These are phyloP conservation scores for Aethionema arabicum DNA, from an alignment of 345 rosid genomes.

Conservation along the genomic window DNA sequence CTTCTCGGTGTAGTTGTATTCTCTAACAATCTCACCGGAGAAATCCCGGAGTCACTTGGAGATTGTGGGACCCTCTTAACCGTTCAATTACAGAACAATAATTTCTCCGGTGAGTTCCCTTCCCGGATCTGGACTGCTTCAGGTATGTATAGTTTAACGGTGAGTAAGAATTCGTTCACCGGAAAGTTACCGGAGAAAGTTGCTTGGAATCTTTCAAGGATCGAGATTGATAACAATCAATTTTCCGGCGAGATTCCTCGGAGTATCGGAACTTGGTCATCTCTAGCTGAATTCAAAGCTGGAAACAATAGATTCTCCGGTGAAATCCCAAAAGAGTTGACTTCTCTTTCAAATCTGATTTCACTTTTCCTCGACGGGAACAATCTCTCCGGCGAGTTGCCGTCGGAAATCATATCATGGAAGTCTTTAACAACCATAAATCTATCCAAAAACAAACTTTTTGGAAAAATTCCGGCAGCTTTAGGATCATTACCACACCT, in stretches of 20 bases:
- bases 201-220: constrained; percentile 65
- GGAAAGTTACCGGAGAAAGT: constrained; percentile 60
- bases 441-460: constrained; percentile 61
- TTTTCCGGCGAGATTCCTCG: constrained; percentile 76
- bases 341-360: constrained; percentile 49
- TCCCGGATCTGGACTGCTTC: constrained; percentile 56
- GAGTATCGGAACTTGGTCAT: constrained; percentile 51
- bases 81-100: constrained; percentile 65
- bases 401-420: constrained; percentile 67
- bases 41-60: constrained; percentile 64
- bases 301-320: constrained; percentile 73
- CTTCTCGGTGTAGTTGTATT: constrained; percentile 61
- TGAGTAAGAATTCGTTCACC: constrained; percentile 65
- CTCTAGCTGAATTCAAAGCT: constrained; percentile 53
- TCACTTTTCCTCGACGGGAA: constrained; percentile 56
- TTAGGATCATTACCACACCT: constrained; percentile 59
- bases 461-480: constrained; percentile 65
- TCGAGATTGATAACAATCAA: constrained; percentile 65
- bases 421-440: constrained; percentile 44
- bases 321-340: constrained; percentile 53
- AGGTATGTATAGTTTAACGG: constrained; percentile 49
- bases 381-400: constrained; percentile 64
- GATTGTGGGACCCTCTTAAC: constrained; percentile 52
- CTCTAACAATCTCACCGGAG: constrained; percentile 63
- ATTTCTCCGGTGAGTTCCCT: constrained; percentile 80